phyloP scores from a whole-genome alignment of 768 basidiomycete genomes.

The Fomitopsis pulvina region DNA sequence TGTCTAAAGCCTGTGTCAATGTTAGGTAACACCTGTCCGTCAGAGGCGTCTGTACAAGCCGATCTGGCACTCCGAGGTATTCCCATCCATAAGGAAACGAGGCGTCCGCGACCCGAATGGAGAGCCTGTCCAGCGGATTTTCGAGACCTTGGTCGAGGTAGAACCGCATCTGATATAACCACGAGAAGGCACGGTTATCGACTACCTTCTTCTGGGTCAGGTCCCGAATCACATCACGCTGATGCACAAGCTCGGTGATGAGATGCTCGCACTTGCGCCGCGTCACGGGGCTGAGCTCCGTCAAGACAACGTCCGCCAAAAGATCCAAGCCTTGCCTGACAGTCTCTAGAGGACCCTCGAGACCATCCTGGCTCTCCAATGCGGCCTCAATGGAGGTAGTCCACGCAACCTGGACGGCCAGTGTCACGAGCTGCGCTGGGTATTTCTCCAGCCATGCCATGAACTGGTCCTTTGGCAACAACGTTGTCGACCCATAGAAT shows the following conservation, averaged over 20 bases:
- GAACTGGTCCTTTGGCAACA: slow-evolving; percentile 59
- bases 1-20: slow-evolving; percentile 90
- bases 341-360: slow-evolving; percentile 65
- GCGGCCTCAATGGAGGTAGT: slow-evolving; percentile 75
- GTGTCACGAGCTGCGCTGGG: slow-evolving; percentile 92
- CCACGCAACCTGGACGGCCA: slow-evolving; percentile 96
- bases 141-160: slow-evolving; percentile 72
- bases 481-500: slow-evolving; percentile 67
- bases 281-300: slow-evolving; percentile 83
- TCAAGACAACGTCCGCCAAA: slow-evolving; percentile 93
- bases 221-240: slow-evolving; percentile 86
- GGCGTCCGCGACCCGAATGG: slow-evolving; percentile 84
- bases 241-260: slow-evolving; percentile 97
- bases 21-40: slow-evolving; percentile 97
- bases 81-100: slow-evolving; percentile 98
- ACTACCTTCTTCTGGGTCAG: slow-evolving; percentile 60
- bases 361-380: slow-evolving; percentile 46
- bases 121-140: slow-evolving; percentile 74
- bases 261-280: slow-evolving; percentile 97
- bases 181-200: slow-evolving; percentile 73
- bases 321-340: slow-evolving; percentile 83
- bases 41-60: slow-evolving; percentile 95
- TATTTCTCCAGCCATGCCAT: slow-evolving; percentile 91
- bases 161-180: slow-evolving; percentile 99
- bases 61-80: slow-evolving; percentile 94